A percentile compares a stretch with the other conserved stretches of the same genome.
Conservation (phyloP, 2,329 filamentous ascomycete genomes). For the Penicillium sp. region DNA sequence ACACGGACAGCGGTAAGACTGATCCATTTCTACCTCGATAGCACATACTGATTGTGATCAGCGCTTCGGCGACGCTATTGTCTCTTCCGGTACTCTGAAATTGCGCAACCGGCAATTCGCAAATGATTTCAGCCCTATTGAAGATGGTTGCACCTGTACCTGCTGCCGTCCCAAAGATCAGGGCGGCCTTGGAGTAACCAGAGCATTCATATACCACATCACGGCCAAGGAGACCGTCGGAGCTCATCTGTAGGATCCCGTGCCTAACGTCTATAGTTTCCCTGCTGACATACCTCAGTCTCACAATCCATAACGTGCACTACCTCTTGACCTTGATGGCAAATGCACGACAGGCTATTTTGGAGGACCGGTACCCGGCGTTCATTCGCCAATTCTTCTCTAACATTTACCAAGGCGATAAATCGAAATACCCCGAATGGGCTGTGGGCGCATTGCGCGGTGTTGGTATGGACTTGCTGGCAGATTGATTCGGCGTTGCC, state of each 20-base stretch:
- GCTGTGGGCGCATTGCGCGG: conserved; percentile 72
- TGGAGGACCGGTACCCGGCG: conserved; percentile 75
- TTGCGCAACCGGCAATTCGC: conserved; percentile 73
- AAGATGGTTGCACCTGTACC: conserved; percentile 75
- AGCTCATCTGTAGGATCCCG: conserved; percentile 59
- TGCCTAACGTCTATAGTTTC: not conserved
- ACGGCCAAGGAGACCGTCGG: conserved; percentile 92
- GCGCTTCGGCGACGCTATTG: conserved; percentile 92
- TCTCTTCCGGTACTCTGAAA: conserved; percentile 76
- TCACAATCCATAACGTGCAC: conserved; percentile 95
- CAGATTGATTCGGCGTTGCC: conserved; percentile 22
- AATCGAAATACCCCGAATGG: conserved; percentile 73
- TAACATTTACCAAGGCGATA: conserved; percentile 63
- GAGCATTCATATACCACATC: conserved; percentile 88
- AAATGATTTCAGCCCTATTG: conserved; percentile 77
- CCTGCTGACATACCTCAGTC: conserved; percentile 46
- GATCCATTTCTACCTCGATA: not conserved
- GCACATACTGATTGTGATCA: conserved; percentile 25
- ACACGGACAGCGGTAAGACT: conserved; percentile 74
- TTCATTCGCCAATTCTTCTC: conserved; percentile 78
- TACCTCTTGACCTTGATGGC: conserved; percentile 86
- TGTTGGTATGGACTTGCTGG: conserved; percentile 75
- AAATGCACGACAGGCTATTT: conserved; percentile 69
- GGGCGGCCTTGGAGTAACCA: conserved; percentile 75
- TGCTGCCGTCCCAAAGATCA: conserved; percentile 68